These are phyloP conservation scores for Aegilops longissima DNA, from an alignment of 176 grass and related monocot genomes.

Conservation along the genomic window DNA sequence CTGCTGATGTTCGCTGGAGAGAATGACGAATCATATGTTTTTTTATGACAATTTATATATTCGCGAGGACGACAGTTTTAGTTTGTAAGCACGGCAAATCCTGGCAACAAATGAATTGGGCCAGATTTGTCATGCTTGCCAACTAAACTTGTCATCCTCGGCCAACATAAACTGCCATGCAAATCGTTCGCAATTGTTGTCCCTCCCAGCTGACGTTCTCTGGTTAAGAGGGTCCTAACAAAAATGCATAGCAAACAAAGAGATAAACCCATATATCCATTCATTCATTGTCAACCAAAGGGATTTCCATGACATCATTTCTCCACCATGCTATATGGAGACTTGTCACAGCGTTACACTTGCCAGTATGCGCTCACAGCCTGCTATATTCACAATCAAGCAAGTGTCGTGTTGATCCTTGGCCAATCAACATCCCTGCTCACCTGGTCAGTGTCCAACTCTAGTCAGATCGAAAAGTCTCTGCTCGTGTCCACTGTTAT, in stretches of 20 bases:
- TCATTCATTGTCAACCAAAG: neutral
- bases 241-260: neutral
- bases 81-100: too few relatives aligned
- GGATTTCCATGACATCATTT: neutral
- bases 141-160: too few relatives aligned
- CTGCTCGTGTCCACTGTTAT: neutral
- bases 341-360: neutral
- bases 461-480: conserved; percentile 9
- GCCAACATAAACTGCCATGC: too few relatives aligned
- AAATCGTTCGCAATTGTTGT: too few relatives aligned
- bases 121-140: too few relatives aligned
- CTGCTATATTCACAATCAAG: neutral
- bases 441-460: conserved; percentile 11
- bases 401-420: neutral
- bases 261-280: neutral
- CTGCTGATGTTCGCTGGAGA: too few relatives aligned
- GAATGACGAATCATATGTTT: too few relatives aligned
- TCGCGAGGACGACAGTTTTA: too few relatives aligned
- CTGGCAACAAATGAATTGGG: too few relatives aligned
- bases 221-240: neutral
- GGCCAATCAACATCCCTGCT: neutral
- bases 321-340: conserved; percentile 14
- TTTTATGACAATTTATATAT: too few relatives aligned
- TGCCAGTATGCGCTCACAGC: conserved; percentile 16
- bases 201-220: too few relatives aligned